These are phyloP conservation scores for Teratosphaeriaceae sp. DNA, from an alignment of 2,329 filamentous ascomycete genomes.

Conservation along the genomic window DNA sequence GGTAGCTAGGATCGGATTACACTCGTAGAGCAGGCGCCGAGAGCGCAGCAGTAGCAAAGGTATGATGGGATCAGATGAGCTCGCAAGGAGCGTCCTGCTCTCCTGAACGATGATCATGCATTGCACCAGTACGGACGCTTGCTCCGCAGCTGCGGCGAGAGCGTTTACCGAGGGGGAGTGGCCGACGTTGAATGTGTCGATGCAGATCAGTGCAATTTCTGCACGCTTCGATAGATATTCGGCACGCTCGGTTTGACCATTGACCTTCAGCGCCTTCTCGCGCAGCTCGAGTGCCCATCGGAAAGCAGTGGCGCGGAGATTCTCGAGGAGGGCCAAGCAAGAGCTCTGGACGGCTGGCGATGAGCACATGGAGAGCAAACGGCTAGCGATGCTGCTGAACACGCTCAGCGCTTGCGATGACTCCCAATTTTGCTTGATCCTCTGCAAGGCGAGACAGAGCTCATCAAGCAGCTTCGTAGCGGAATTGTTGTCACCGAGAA, in stretches of 20 bases:
- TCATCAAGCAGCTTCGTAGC: conserved; percentile 6
- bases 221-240: conserved; percentile 35
- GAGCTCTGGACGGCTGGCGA: background rate
- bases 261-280: conserved; percentile 36
- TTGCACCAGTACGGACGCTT: conserved; percentile 16
- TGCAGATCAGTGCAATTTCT: conserved; percentile 52
- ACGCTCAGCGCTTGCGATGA: conserved; percentile 17
- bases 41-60: conserved; percentile 6
- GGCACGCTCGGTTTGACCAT: conserved; percentile 28
- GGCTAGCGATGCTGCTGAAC: conserved; percentile 16
- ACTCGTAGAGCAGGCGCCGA: conserved; percentile 15
- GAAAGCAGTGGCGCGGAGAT: conserved; percentile 38
- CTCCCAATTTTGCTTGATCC: conserved; percentile 24
- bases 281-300: conserved; percentile 47
- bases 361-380: conserved; percentile 18
- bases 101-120: conserved; percentile 17
- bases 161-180: conserved; percentile 12
- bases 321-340: conserved; percentile 27
- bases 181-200: conserved; percentile 38
- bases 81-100: conserved; percentile 3
- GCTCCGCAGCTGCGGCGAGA: background rate
- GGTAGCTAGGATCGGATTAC: conserved; percentile 7
- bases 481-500: conserved; percentile 34
- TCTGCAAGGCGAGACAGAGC: conserved; percentile 10
- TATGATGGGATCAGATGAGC: background rate